These are phyloP conservation scores for Beauveria sp. DNA, from an alignment of 2,329 filamentous ascomycete species.

Conservation along the genomic window DNA sequence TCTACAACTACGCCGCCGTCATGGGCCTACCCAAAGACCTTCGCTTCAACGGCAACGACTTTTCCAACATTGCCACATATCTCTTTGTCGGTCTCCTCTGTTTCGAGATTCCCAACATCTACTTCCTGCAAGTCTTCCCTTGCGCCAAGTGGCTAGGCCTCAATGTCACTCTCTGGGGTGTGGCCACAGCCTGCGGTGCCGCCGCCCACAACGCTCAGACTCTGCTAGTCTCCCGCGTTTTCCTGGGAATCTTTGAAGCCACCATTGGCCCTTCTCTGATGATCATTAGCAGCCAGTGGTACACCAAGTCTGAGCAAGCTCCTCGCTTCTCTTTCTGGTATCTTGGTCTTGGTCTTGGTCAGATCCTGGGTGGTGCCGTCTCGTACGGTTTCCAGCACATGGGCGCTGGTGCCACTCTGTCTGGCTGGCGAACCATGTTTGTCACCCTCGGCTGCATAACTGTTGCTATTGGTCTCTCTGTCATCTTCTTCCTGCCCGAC, in stretches of 20 bases:
- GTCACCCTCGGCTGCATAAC: slow-evolving; percentile 54
- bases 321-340: slow-evolving; percentile 56
- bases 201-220: slow-evolving; percentile 46
- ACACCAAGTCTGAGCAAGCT: slow-evolving; percentile 53
- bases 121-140: slow-evolving; percentile 53
- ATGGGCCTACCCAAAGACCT: slow-evolving; percentile 54
- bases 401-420: slow-evolving; percentile 41
- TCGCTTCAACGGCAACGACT: slow-evolving; percentile 44
- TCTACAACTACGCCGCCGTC: slow-evolving; percentile 58
- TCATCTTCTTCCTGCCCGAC: slow-evolving; percentile 28
- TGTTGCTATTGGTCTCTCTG: slow-evolving; percentile 24
- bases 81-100: slow-evolving; percentile 55
- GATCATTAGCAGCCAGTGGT: slow-evolving; percentile 54
- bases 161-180: slow-evolving; percentile 53
- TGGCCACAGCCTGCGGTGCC: slow-evolving; percentile 46
- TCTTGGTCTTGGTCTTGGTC: slow-evolving; percentile 49
- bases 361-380: slow-evolving; percentile 58
- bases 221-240: slow-evolving; percentile 47
- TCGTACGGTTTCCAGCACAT: slow-evolving; percentile 52
- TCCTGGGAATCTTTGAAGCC: slow-evolving; percentile 54
- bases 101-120: slow-evolving; percentile 51
- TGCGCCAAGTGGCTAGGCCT: slow-evolving; percentile 52
- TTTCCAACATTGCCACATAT: slow-evolving; percentile 53
- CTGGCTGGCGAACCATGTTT: slow-evolving; percentile 66
- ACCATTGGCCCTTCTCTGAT: slow-evolving; percentile 53